Conservation (phyloP, 148 eudicot species). For the Cornus controversa region DNA sequence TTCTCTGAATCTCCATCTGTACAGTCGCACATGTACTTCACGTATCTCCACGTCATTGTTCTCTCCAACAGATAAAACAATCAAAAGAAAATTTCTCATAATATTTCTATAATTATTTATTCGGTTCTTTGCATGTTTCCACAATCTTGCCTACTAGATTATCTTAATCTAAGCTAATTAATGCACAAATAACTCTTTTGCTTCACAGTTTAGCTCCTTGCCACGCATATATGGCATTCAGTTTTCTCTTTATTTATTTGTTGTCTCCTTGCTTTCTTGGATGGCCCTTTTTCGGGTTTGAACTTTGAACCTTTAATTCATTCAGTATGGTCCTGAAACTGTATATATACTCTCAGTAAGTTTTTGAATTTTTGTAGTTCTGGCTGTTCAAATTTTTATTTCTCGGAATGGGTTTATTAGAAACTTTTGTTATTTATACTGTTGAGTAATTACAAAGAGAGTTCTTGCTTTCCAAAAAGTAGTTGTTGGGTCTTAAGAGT, state of each 20-base stretch:
- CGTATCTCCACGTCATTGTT: slow-evolving; percentile 22
- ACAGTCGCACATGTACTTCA: slow-evolving; percentile 19
- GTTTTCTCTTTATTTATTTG: neutral
- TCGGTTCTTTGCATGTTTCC: slow-evolving; percentile 11
- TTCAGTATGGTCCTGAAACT: neutral
- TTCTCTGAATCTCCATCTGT: neutral
- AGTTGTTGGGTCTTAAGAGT: neutral
- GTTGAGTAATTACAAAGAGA: neutral
- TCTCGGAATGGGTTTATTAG: neutral
- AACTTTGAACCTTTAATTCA: neutral
- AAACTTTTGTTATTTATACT: neutral
- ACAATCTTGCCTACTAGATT: slow-evolving; percentile 16
- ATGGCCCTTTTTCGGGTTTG: neutral
- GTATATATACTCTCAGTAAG: neutral
- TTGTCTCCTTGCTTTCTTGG: neutral
- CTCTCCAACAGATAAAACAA: neutral
- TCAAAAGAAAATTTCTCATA: no score
- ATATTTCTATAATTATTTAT: neutral
- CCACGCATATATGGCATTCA: neutral
- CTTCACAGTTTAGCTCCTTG: neutral
- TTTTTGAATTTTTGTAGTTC: neutral
- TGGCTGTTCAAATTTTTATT: no score
- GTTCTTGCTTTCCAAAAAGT: no score
- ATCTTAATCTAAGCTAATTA: neutral
- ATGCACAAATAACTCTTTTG: neutral